phyloP scores from a whole-genome alignment of 371 early-diverging fungal species.

The Capniomyces stellatus region DNA sequence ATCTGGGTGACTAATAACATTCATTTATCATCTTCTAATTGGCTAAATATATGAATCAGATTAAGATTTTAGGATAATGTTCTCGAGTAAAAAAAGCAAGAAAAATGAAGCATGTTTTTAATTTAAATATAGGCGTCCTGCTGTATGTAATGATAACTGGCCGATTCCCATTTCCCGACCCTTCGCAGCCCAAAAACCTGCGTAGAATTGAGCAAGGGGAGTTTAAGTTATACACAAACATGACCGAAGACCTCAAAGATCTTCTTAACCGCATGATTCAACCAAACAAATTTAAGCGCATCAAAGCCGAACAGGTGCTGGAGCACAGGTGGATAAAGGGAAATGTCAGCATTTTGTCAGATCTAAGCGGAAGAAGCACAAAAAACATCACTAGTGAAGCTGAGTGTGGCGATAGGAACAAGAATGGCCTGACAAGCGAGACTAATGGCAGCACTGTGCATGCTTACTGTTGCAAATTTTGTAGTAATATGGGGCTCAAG shows the following conservation, averaged over 20 bases:
- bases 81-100: no score
- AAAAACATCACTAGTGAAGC: not conserved
- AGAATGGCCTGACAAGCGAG: not conserved
- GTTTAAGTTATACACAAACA: slow-evolving; percentile 11
- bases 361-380: not conserved
- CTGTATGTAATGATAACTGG: slow-evolving; percentile 72
- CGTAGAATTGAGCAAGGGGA: slow-evolving; percentile 24
- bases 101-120: no score
- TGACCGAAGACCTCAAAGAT: slow-evolving; percentile 17
- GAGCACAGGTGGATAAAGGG: slow-evolving; percentile 23
- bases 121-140: no score
- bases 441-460: not conserved
- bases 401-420: not conserved
- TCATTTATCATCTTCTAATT: no score
- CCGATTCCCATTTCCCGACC: slow-evolving; percentile 58
- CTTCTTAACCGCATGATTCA: slow-evolving; percentile 29
- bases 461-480: not conserved
- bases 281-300: slow-evolving; percentile 16
- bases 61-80: no score
- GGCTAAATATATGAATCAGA: no score
- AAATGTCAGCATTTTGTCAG: not conserved
- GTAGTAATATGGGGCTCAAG: not conserved
- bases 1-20: no score
- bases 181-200: slow-evolving; percentile 19
- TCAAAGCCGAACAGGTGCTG: slow-evolving; percentile 20